Evolutionary conservation across 257 asterid species (phyloP), one percentile per base, ranked within the genome.

Genomic region (Craterostigma plantagineum): DNA sequence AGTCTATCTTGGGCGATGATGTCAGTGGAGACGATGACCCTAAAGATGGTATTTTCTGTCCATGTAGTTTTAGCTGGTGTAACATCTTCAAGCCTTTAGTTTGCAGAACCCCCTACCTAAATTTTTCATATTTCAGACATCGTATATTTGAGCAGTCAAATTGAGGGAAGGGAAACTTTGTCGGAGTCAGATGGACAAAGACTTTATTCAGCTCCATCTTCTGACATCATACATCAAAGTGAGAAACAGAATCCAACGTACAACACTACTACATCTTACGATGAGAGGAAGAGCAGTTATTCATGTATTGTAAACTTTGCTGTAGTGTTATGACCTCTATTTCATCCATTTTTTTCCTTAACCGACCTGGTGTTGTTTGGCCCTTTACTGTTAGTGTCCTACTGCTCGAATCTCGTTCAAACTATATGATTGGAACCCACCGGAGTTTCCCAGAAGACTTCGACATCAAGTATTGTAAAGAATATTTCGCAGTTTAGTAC

Each of bases 351-450:
- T 51, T 36, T 56, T 39, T 34, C 18, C 46, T 40, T 43, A 10
- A 42, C 50, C 30, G 16, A 17, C 50, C 33, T 42, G 27, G 14
- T 14, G 8, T 7, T 11, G 10, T 14, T 40, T 9, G 14, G 13
- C 9, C 45, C 16, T 8, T 55, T 27, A 48, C 18, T 46, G 53
- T 49, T 56, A 78, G 92, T 78, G 82, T 23, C 79, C 86, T 16
- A 59, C 92, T 55, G 79, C 77, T 38, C 82, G 92, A 49, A 75
- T 78, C 53, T 78, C 92, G 45, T 78, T 78, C 72, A 78, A 78
- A 86, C 92, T 78, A 43, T 78, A 75, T 35, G 86, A 78, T 59
- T 75, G 86, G 92, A 78, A 78, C 51, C 92, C 92, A n/a, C 86
- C 92, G 17, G 92, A 75, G 61, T 78, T 78, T 56, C 86, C 92